These are phyloP conservation scores for Ogataea methanolica DNA, from an alignment of 805 yeast species.

Conservation along the genomic window DNA sequence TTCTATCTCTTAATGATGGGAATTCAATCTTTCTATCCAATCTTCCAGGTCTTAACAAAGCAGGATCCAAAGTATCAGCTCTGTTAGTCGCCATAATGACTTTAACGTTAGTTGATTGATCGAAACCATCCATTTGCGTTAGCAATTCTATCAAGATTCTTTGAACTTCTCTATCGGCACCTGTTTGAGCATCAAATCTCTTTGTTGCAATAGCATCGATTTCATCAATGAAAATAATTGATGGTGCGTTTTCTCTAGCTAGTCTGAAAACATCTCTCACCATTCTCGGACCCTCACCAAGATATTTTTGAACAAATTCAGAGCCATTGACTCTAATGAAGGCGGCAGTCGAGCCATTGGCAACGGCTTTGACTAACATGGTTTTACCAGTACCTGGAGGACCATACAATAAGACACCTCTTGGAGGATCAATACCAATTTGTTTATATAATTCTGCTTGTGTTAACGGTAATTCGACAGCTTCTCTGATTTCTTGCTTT, in stretches of 20 bases:
- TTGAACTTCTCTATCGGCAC: conserved; percentile 99
- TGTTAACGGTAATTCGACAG: conserved; percentile 93
- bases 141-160: conserved; percentile 92
- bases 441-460: conserved; percentile 95
- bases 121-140: conserved; percentile 99
- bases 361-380: conserved; percentile 98
- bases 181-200: conserved; percentile 99
- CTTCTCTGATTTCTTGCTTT: conserved; percentile 97
- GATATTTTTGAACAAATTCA: conserved; percentile 95
- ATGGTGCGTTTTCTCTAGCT: conserved; percentile 96
- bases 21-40: conserved; percentile 97
- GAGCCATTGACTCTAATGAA: conserved; percentile 97
- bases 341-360: conserved; percentile 91
- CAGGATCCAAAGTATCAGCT: conserved; percentile 99
- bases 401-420: conserved; percentile 97
- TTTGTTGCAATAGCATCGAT: conserved; percentile 99
- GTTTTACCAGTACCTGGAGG: conserved; percentile 99
- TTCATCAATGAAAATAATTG: conserved; percentile 96
- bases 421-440: conserved; percentile 98
- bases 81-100: conserved; percentile 99
- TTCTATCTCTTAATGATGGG: conserved; percentile 92
- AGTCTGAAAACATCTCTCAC: conserved; percentile 96
- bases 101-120: conserved; percentile 90
- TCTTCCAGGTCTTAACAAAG: conserved; percentile 96
- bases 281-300: conserved; percentile 99